phyloP scores from a whole-genome alignment of 108 stramenopile genomes.

The Conticribra guillardii region DNA sequence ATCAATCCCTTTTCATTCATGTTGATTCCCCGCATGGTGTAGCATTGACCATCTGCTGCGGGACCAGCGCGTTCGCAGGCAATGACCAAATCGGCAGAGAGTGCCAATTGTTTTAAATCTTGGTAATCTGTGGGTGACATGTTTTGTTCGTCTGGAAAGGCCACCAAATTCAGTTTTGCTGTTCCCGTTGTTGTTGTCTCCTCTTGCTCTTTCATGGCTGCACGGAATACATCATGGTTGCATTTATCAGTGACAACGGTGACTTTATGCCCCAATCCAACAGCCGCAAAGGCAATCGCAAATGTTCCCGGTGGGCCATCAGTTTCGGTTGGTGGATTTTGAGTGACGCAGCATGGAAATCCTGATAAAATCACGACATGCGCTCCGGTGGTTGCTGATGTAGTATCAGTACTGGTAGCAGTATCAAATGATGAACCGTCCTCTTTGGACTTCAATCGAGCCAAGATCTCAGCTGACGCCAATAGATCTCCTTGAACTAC shows the following conservation, averaged over 20 bases:
- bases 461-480: constrained; percentile 38
- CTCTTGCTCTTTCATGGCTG: constrained; percentile 34
- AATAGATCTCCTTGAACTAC: constrained; percentile 64
- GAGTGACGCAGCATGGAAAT: constrained; percentile 80
- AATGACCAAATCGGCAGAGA: constrained; percentile 53
- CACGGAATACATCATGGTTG: constrained; percentile 55
- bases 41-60: constrained; percentile 73
- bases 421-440: no score
- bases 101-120: constrained; percentile 48
- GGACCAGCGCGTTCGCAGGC: constrained; percentile 86
- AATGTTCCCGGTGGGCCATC: constrained; percentile 86
- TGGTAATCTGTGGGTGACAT: constrained; percentile 52
- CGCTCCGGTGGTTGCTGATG: no score
- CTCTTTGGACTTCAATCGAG: no score
- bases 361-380: constrained; percentile 76
- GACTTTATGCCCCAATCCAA: constrained; percentile 61
- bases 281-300: constrained; percentile 58
- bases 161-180: constrained; percentile 34
- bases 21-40: constrained; percentile 83
- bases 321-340: constrained; percentile 82
- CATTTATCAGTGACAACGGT: constrained; percentile 75
- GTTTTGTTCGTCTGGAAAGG: constrained; percentile 45
- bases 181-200: constrained; percentile 14
- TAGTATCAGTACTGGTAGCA: no score
- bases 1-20: constrained; percentile 73